These are phyloP conservation scores for Yarrowia sp. DNA, from an alignment of 805 yeast species.

Conservation along the genomic window DNA sequence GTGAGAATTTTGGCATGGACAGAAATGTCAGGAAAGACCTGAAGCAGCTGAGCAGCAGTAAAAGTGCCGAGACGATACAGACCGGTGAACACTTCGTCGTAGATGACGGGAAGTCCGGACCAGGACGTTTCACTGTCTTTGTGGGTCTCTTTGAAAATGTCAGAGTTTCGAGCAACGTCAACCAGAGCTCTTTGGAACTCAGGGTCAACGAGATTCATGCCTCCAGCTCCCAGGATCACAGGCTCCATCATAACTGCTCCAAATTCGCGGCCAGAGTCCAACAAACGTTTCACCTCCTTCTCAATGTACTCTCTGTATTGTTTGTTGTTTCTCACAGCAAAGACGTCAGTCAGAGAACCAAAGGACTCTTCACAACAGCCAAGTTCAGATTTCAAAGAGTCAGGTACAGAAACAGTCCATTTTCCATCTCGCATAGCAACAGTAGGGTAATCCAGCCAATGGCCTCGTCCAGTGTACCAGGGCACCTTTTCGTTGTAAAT, in stretches of 20 bases:
- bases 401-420: constrained; percentile 30
- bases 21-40: constrained; percentile 32
- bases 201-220: constrained; percentile 33
- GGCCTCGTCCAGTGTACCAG: constrained; percentile 33
- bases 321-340: constrained; percentile 26
- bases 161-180: constrained; percentile 29
- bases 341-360: constrained; percentile 26
- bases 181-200: constrained; percentile 31
- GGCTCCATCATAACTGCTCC: constrained; percentile 35
- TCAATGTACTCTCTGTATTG: constrained; percentile 28
- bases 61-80: constrained; percentile 32
- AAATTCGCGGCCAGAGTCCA: constrained; percentile 29
- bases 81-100: constrained; percentile 35
- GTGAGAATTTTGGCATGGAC: constrained; percentile 34
- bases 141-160: constrained; percentile 23
- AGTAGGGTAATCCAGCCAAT: constrained; percentile 33
- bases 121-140: constrained; percentile 21
- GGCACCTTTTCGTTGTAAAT: constrained; percentile 31
- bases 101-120: constrained; percentile 33
- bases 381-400: constrained; percentile 17
- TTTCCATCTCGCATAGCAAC: constrained; percentile 29
- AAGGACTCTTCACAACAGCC: constrained; percentile 24
- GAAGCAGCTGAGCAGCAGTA: constrained; percentile 28
- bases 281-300: constrained; percentile 11
- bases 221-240: constrained; percentile 34